Percentiles rank a stretch among this genome's conserved stretches.
These are phyloP conservation scores for Magnusiomyces tetraspermus DNA, from an alignment of 1,139 yeast species.

Conservation along the genomic window DNA sequence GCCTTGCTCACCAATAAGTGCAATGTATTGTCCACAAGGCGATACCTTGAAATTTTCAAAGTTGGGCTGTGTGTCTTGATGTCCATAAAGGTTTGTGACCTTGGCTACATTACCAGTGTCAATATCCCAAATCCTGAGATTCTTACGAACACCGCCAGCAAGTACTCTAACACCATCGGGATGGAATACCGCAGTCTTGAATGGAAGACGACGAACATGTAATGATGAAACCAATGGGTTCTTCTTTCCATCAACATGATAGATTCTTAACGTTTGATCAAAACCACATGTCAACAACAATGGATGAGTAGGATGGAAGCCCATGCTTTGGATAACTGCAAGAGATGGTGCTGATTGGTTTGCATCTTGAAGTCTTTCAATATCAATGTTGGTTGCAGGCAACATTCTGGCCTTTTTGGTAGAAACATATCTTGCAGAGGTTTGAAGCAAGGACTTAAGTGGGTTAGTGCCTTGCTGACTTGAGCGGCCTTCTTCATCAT, in stretches of 20 bases:
- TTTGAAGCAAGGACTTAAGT: conserved; percentile 49
- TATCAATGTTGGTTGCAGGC: conserved; percentile 63
- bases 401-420: conserved; percentile 43
- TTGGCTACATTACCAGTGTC: conserved; percentile 69
- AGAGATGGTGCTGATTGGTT: conserved; percentile 58
- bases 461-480: conserved; percentile 26
- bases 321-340: conserved; percentile 71
- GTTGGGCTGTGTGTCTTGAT: conserved; percentile 73
- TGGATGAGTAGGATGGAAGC: conserved; percentile 83
- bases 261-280: conserved; percentile 78
- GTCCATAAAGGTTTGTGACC: conserved; percentile 84
- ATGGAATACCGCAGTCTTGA: conserved; percentile 64
- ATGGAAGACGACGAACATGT: conserved; percentile 69
- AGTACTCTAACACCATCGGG: conserved; percentile 48
- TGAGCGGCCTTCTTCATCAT: conserved; percentile 34
- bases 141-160: conserved; percentile 88
- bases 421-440: conserved; percentile 48
- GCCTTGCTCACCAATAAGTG: conserved; percentile 75
- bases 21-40: conserved; percentile 60
- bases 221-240: conserved; percentile 77
- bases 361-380: conserved; percentile 77
- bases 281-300: conserved; percentile 82
- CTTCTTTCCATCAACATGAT: conserved; percentile 82
- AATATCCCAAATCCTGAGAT: conserved; percentile 87
- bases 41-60: conserved; percentile 78